Base-by-base conservation (phyloP, 306 rosid genomes). In the Citrullus colocynthis region DNA sequence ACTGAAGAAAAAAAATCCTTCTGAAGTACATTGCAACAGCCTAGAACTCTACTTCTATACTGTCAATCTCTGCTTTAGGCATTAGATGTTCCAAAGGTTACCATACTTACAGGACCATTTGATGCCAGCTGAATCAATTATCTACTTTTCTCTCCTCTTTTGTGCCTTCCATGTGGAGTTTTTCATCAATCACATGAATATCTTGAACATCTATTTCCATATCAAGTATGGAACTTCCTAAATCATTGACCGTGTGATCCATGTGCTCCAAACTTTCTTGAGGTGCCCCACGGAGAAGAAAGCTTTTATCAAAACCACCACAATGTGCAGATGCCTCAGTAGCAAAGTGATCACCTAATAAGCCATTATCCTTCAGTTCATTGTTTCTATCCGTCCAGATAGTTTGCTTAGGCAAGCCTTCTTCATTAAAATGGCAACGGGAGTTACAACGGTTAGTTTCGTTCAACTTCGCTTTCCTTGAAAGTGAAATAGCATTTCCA, bases 131-230 rank as follows among this genome's bases (percentile, higher is more conserved):
- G 77, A 70, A 56, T 20, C 18, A 81, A 82, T 48, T 76, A 77
- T 66, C 67, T 12, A 39, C 20, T 18, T 80, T 78, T 45, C 20
- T 55, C 48, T 69, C 83, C 56, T 82, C 81, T 79, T 83, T 48
- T 15, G 21, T 48, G 41, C 18, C 48, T 81, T 78, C 63, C 71
- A 41, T 49, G 61, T 80, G 86, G 82, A 54, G 82, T 57, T 80
- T 83, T 86, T 89, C 90, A 51, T 88, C 93, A 51, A 90, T 78
- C 56, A 89, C 94, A 89, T 89, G 91, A 36, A 87, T 84, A 82
- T 87, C 97, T 61, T 88, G 85, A 84, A 90, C 87, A 80, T 80
- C 83, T 1, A 83, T 79, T 28, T 90, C 91, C 24, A 80, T 80
- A 82, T 91, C 93, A 66, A 66, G 80, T 57, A 77, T 49, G 41